Evolutionary conservation across 352 stramenopile species (phyloP), one percentile per base, ranked within the genome.

Genomic region (Discostella stelligera): DNA sequence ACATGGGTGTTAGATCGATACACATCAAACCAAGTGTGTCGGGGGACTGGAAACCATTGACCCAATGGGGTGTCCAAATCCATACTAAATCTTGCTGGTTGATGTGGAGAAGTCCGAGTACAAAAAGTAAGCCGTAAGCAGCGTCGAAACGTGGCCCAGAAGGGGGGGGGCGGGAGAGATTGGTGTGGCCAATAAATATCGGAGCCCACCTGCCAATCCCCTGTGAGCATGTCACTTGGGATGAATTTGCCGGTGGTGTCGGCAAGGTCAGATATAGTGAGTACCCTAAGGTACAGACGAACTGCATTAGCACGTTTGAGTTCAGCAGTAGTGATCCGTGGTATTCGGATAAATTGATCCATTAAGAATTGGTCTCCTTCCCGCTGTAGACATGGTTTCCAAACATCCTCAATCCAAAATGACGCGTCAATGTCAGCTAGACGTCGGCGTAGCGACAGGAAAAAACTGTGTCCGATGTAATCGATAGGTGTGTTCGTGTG

Each of bases 331-430:
- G n/a, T n/a, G 23, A 61, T 37, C 18, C 18, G 16, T 39, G 53
- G 53, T 9, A 61, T 37, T 23, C 48, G 1, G 1, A 0, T 4
- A 20, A 68, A 68, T 41, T 5, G 4, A n/a, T 58, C 44, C 21
- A 68, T 59, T 7, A 68, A 27, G 2, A 25, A 58, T 18, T 25
- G 1, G 25, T 68, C 46, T 2, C 46, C 25, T 18, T 18, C 16
- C 21, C 61, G 10, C 25, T 68, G 61, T 3, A 68, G 23, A 11
- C 14, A 3, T 13, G 59, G 59, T 66, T 5, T 32, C 60, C 60
- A 58, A 27, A 20, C n/a, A 8, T 67, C 21, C 8, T 78, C 70
- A 14, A 67, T 37, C 62, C 61, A 72, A 13, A 78, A 14, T 3
- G 48, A 37, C 0, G 37, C 50, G 0, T 60, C 70, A 14, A 77